Evolutionary conservation across 768 basidiomycete genomes (phyloP).

Genomic region (button mushroom (Agaricus bisporus)): DNA sequence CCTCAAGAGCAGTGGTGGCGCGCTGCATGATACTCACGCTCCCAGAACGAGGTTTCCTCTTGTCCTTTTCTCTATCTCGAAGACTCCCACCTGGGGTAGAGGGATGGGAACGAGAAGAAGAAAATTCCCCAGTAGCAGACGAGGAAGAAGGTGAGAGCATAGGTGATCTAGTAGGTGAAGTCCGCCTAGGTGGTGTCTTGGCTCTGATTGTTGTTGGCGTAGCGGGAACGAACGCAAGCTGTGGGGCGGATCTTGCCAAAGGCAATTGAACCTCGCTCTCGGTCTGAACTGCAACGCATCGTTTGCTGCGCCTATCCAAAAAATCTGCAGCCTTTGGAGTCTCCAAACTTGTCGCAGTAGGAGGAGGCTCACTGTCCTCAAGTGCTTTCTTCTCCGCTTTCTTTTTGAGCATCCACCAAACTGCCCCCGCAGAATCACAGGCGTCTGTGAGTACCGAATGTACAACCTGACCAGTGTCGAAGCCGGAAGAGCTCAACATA

Average conservation of each 20-base stretch:
- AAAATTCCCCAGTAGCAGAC: constrained; percentile 38
- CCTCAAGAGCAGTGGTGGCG: constrained; percentile 86
- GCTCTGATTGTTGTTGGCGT: constrained; percentile 57
- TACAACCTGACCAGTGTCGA: constrained; percentile 93
- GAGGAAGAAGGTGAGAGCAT: constrained; percentile 53
- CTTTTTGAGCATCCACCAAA: constrained; percentile 95
- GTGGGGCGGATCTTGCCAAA: constrained; percentile 33
- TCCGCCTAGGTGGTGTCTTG: constrained; percentile 48
- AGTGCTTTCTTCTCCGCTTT: constrained; percentile 59
- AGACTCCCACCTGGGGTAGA: constrained; percentile 62
- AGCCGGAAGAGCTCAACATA: constrained; percentile 65
- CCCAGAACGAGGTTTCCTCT: constrained; percentile 70
- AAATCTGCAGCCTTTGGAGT: constrained; percentile 7
- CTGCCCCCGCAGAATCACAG: constrained; percentile 84
- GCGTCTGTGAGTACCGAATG: constrained; percentile 90
- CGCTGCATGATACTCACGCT: constrained; percentile 97
- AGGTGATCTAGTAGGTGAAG: constrained; percentile 41
- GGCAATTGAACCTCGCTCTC: constrained; percentile 23
- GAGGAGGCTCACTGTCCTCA: constrained; percentile 23
- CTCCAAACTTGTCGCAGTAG: constrained; percentile 15
- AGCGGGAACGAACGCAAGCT: constrained; percentile 70
- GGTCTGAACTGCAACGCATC: constrained; percentile 39
- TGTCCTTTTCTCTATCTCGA: constrained; percentile 48
- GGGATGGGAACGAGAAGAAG: constrained; percentile 56
- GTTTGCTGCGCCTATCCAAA: constrained; percentile 27